Percentiles rank a stretch among this genome's conserved stretches.
Conservation (phyloP, 441 rosid species). For the Rhodomyrtus psidioides region DNA sequence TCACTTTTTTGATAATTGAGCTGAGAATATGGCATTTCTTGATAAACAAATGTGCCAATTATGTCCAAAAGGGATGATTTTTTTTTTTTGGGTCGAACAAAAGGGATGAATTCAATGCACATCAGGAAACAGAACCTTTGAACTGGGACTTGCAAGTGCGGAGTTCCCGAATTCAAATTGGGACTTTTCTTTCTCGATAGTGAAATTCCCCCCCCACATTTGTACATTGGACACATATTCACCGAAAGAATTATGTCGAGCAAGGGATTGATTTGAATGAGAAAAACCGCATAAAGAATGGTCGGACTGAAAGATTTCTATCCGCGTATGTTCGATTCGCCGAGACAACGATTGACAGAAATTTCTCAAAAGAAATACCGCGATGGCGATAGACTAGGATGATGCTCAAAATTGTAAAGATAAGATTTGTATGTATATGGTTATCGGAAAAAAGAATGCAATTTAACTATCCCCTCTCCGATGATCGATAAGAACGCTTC, state of each 20-base stretch:
- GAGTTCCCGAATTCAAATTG: neutral
- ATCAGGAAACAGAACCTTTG: neutral
- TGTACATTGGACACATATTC: neutral
- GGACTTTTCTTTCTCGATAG: neutral
- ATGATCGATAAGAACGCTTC: neutral
- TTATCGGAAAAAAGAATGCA: neutral
- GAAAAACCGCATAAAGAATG: neutral
- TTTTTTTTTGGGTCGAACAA: too few species aligned
- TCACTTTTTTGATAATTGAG: neutral
- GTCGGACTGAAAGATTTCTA: neutral
- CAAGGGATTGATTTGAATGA: too few species aligned
- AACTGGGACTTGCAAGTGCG: neutral
- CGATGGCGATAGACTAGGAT: too few species aligned
- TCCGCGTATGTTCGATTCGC: neutral
- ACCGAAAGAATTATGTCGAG: neutral
- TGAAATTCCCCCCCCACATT: neutral
- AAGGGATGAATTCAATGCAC: neutral
- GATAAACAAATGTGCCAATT: neutral
- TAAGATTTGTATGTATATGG: neutral
- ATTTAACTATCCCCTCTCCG: neutral
- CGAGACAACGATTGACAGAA: neutral
- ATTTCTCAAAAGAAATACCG: neutral
- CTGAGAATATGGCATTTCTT: neutral
- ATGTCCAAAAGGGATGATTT: neutral
- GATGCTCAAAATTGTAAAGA: too few species aligned